phyloP scores from a whole-genome alignment of 140 eudicot genomes.

The Senecio squalidus region DNA sequence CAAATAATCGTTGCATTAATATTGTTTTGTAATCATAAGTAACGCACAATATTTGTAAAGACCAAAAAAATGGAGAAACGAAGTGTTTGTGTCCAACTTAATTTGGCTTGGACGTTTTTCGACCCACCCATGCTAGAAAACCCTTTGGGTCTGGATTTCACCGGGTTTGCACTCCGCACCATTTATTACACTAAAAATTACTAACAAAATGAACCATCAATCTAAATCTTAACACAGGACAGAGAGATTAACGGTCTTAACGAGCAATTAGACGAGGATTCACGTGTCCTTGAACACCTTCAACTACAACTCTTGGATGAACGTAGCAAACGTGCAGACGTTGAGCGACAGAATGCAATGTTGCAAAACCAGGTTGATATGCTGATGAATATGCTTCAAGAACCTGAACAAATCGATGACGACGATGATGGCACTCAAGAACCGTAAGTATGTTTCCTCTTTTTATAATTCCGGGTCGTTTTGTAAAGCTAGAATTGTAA shows the following conservation, averaged over 20 bases:
- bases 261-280: constrained; percentile 84
- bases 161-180: background rate
- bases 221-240: constrained; percentile 18
- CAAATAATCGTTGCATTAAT: too few relatives aligned
- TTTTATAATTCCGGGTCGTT: background rate
- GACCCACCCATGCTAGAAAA: too few relatives aligned
- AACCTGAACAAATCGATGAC: constrained; percentile 53
- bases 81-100: too few relatives aligned
- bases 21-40: too few relatives aligned
- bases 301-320: constrained; percentile 80
- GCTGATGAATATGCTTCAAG: constrained; percentile 89
- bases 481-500: constrained; percentile 26
- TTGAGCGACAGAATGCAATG: constrained; percentile 65
- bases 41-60: too few relatives aligned
- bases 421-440: constrained; percentile 51
- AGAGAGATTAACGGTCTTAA: constrained; percentile 81
- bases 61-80: too few relatives aligned
- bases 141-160: too few relatives aligned
- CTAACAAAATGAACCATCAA: constrained; percentile 24
- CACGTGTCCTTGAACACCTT: constrained; percentile 69
- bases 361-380: constrained; percentile 68
- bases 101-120: too few relatives aligned
- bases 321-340: constrained; percentile 75
- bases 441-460: constrained; percentile 23
- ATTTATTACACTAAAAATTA: background rate